A percentile compares a stretch with the other conserved stretches of the same genome.
Evolutionary conservation across 148 eudicot species (phyloP).

Genomic region (Spergularia marina): DNA sequence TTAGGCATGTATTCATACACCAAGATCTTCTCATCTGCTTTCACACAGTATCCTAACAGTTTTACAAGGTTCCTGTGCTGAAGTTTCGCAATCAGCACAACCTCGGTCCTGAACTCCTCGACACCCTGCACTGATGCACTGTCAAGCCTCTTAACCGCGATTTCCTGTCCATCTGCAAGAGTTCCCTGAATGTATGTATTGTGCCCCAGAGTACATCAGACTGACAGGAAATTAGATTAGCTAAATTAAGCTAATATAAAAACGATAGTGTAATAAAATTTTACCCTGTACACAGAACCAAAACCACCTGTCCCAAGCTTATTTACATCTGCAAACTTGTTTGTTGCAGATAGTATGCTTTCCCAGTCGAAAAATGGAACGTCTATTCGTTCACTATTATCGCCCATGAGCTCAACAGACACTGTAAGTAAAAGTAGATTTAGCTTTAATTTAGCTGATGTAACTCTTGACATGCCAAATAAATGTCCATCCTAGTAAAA

Average conservation of each 20-base stretch:
- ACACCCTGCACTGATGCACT: constrained; percentile 26
- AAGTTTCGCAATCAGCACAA: constrained; percentile 30
- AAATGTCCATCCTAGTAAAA: background rate
- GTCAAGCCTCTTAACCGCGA: constrained; percentile 31
- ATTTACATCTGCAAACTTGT: constrained; percentile 23
- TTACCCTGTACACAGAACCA: constrained; percentile 29
- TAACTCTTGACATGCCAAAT: background rate
- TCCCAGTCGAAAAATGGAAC: constrained; percentile 26
- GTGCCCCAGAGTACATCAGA: background rate
- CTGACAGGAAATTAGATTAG: background rate
- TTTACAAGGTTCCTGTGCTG: constrained; percentile 34
- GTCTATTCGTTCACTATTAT: constrained; percentile 20
- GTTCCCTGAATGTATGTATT: constrained; percentile 20
- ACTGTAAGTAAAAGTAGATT: constrained; percentile 8
- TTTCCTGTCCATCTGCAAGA: constrained; percentile 22
- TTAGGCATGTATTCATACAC: constrained; percentile 31
- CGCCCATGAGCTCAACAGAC: constrained; percentile 12
- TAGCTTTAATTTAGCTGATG: too few species aligned
- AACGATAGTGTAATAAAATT: background rate
- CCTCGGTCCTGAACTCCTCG: constrained; percentile 31
- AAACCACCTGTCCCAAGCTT: constrained; percentile 33
- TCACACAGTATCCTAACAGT: constrained; percentile 26
- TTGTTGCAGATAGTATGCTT: constrained; percentile 28
- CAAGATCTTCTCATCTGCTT: constrained; percentile 29
- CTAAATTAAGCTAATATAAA: background rate